phyloP scores from a whole-genome alignment of 495 filamentous ascomycete species.

The Penicillium tannophilum region DNA sequence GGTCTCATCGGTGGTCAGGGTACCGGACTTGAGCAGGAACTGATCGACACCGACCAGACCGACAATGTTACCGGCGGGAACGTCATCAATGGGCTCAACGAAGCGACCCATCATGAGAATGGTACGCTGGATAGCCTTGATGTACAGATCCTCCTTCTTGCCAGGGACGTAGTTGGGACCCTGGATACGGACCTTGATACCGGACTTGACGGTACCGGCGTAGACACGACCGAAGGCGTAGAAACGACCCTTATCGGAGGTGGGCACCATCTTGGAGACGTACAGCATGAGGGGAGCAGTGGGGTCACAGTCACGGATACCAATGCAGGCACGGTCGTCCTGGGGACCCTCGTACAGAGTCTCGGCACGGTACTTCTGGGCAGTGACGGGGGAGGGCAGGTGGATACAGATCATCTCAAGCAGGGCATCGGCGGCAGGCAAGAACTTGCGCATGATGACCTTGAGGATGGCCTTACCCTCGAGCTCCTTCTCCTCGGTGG shows the following conservation, averaged over 20 bases:
- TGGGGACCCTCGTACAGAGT: constrained; percentile 96
- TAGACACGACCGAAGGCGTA: constrained; percentile 99
- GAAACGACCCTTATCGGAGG: constrained; percentile 99
- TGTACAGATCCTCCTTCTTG: constrained; percentile 98
- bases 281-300: constrained; percentile 99
- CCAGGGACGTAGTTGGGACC: constrained; percentile 97
- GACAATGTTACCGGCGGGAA: constrained; percentile 98
- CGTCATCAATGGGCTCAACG: constrained; percentile 98
- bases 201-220: constrained; percentile 93
- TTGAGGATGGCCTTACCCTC: constrained; percentile 98
- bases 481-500: constrained; percentile 82
- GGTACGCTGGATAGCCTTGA: constrained; percentile 99
- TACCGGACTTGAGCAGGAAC: constrained; percentile 99
- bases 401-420: constrained; percentile 99
- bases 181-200: constrained; percentile 99
- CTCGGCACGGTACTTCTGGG: constrained; percentile 97
- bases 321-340: constrained; percentile 89
- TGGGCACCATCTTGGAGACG: constrained; percentile 99
- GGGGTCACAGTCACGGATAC: constrained; percentile 96
- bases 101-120: constrained; percentile 99
- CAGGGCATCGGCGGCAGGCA: constrained; percentile 96
- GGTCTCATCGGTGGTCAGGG: constrained; percentile 93
- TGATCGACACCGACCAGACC: constrained; percentile 99
- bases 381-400: constrained; percentile 91
- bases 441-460: constrained; percentile 96